Conservation (phyloP, 2,329 filamentous ascomycete genomes). For the Aspergillus luchuensis region DNA sequence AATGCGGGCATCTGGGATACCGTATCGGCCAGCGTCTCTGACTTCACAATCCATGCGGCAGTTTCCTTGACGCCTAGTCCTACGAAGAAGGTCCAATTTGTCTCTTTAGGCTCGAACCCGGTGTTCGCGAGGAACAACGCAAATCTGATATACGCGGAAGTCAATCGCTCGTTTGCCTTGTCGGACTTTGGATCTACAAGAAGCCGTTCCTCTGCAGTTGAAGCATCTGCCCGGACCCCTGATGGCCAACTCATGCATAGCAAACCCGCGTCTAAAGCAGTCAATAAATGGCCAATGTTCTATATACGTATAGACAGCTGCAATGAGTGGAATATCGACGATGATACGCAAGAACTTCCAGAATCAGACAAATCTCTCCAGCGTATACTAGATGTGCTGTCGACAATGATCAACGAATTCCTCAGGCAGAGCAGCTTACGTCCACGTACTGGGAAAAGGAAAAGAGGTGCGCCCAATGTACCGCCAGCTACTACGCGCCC, state of each 20-base stretch:
- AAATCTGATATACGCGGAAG: conserved; percentile 71
- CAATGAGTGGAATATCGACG: conserved; percentile 40
- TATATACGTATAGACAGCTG: conserved; percentile 67
- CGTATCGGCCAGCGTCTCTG: conserved; percentile 65
- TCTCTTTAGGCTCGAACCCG: conserved; percentile 74
- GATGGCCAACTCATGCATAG: conserved; percentile 48
- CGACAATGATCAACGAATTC: conserved; percentile 71
- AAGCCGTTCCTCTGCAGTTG: conserved; percentile 33
- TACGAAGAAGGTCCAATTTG: conserved; percentile 74
- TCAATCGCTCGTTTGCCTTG: conserved; percentile 74
- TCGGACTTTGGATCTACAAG: conserved; percentile 74
- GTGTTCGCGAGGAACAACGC: conserved; percentile 58
- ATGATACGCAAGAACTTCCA: conserved; percentile 43
- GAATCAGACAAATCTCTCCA: conserved; percentile 52
- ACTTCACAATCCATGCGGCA: conserved; percentile 66
- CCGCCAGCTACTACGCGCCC: neutral
- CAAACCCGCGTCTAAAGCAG: conserved; percentile 60
- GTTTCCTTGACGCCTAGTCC: conserved; percentile 72
- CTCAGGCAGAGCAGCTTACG: conserved; percentile 71
- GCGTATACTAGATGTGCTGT: conserved; percentile 64
- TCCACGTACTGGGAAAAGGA: conserved; percentile 46
- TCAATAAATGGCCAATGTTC: conserved; percentile 90
- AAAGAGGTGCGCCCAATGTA: conserved; percentile 12
- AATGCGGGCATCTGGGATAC: conserved; percentile 66
- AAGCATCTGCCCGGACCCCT: conserved; percentile 24